These are phyloP conservation scores for Lipomyces lipofer DNA, from an alignment of 805 yeast genomes.

Conservation along the genomic window DNA sequence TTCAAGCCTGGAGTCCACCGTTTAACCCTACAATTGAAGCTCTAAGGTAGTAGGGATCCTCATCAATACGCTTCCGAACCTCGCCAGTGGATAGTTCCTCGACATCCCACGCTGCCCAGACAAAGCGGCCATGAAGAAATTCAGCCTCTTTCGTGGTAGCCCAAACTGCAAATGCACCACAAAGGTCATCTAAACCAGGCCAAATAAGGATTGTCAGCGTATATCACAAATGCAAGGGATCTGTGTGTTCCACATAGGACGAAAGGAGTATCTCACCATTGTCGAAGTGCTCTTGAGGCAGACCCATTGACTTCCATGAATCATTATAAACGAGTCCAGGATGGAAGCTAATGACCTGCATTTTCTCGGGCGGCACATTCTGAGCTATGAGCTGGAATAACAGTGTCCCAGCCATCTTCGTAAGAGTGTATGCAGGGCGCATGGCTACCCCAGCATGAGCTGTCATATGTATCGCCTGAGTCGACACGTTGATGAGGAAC, in stretches of 20 bases:
- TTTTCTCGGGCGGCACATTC: background rate
- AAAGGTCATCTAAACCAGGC: background rate
- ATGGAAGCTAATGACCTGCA: background rate
- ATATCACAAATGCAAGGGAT: too few species aligned
- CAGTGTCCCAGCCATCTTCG: constrained; percentile 3
- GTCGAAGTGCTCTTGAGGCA: background rate
- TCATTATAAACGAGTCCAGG: background rate
- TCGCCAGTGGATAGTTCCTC: constrained; percentile 1
- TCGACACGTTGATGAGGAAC: constrained; percentile 1
- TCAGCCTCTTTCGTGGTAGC: constrained; percentile 1
- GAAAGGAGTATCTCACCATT: constrained; percentile 4
- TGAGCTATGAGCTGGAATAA: constrained; percentile 2
- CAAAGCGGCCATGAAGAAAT: background rate
- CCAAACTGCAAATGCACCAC: background rate
- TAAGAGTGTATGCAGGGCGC: background rate
- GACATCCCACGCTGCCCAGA: background rate
- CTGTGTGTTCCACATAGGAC: too few species aligned
- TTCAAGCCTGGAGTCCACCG: background rate
- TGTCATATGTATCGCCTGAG: background rate
- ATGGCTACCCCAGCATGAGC: constrained; percentile 1
- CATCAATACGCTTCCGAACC: constrained; percentile 1
- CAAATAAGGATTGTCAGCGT: background rate
- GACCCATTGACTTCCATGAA: background rate
- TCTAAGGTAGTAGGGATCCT: constrained; percentile 1
- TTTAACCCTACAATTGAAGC: background rate